Percentiles rank a stretch among this genome's conserved stretches.
phyloP scores from a whole-genome alignment of 768 basidiomycete genomes.

The Suillus subluteus region DNA sequence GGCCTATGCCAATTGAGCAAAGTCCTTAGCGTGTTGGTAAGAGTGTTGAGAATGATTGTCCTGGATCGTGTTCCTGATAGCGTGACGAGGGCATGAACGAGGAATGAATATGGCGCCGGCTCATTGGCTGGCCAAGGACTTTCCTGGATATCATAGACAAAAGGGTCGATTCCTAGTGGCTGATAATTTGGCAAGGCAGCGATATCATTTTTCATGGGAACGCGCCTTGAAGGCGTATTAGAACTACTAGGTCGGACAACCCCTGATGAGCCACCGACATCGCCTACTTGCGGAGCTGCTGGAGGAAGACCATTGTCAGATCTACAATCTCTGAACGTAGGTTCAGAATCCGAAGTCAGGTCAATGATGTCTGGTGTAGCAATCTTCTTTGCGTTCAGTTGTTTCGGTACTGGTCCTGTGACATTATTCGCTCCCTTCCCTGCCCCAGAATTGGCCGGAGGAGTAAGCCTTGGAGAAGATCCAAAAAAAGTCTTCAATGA shows the following conservation, averaged over 20 bases:
- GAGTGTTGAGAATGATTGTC: conserved; percentile 63
- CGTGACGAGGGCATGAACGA: conserved; percentile 63
- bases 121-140: conserved; percentile 44
- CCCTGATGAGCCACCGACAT: not conserved
- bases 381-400: not conserved
- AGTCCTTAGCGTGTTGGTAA: conserved; percentile 76
- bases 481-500: conserved; percentile 34
- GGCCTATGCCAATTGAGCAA: conserved; percentile 66
- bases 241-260: not conserved
- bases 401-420: not conserved
- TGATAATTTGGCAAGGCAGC: conserved; percentile 30
- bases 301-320: not conserved
- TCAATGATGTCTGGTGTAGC: not conserved
- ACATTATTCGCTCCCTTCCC: conserved; percentile 8
- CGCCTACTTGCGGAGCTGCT: not conserved
- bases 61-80: conserved; percentile 74
- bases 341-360: conserved; percentile 7
- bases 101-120: conserved; percentile 70
- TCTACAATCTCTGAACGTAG: no score
- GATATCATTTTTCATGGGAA: conserved; percentile 28
- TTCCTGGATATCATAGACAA: conserved; percentile 44
- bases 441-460: conserved; percentile 1
- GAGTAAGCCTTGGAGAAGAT: not conserved
- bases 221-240: conserved; percentile 10
- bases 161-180: conserved; percentile 48